These are phyloP conservation scores for Rhodosporidiobolus sp. DNA, from an alignment of 768 basidiomycete species.

Conservation along the genomic window DNA sequence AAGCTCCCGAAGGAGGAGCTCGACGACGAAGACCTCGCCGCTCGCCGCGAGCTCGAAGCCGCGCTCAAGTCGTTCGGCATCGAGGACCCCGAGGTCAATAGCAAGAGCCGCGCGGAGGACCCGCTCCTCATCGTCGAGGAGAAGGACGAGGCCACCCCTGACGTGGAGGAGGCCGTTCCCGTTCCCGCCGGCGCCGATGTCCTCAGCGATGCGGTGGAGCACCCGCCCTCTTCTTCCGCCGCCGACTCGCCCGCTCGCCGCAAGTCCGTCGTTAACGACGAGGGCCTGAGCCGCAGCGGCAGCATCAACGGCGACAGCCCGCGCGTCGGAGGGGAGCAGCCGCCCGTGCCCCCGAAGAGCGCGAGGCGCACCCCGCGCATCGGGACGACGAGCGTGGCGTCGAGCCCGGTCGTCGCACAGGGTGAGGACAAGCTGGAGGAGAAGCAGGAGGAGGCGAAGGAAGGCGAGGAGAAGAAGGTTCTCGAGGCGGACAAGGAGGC, in stretches of 20 bases:
- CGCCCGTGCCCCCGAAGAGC: slow-evolving; percentile 21
- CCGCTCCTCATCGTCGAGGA: slow-evolving; percentile 22
- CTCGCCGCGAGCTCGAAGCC: slow-evolving; percentile 34
- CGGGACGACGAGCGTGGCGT: background rate
- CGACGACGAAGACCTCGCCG: slow-evolving; percentile 37
- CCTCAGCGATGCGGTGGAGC: slow-evolving; percentile 8
- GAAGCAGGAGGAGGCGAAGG: background rate
- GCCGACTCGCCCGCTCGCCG: background rate
- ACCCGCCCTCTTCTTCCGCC: background rate
- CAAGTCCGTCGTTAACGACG: background rate
- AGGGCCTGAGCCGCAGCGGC: background rate
- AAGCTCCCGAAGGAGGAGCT: slow-evolving; percentile 31
- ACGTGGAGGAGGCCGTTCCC: no score
- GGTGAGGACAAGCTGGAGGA: background rate
- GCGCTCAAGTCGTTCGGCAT: slow-evolving; percentile 34
- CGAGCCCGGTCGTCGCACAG: slow-evolving; percentile 10
- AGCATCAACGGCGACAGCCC: background rate
- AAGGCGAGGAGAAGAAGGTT: background rate
- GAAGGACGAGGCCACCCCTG: background rate
- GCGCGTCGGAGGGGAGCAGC: slow-evolving; percentile 1
- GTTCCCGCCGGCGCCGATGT: background rate
- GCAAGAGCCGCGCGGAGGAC: slow-evolving; percentile 11
- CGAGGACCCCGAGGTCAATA: slow-evolving; percentile 30
- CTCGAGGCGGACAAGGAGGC: background rate
- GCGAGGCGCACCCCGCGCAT: slow-evolving; percentile 26